phyloP scores from a whole-genome alignment of 495 filamentous ascomycete species.

The Penicillium bovifimosum region DNA sequence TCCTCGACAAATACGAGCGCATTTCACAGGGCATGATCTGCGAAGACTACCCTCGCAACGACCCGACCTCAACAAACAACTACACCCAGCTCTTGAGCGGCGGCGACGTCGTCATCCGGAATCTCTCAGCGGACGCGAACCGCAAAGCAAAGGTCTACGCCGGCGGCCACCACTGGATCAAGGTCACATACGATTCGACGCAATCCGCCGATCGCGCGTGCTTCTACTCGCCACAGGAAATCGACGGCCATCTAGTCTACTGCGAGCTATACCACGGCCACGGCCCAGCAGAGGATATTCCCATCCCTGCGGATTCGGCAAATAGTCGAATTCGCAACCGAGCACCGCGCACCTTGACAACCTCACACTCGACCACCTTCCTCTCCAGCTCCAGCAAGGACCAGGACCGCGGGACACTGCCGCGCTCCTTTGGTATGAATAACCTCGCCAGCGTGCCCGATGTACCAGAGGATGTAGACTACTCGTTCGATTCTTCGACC shows the following conservation, averaged over 20 bases:
- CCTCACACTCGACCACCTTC: conserved; percentile 36
- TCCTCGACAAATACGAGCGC: conserved; percentile 77
- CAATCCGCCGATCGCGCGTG: conserved; percentile 72
- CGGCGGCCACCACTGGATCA: conserved; percentile 84
- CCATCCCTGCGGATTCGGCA: conserved; percentile 45
- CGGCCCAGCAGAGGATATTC: conserved; percentile 60
- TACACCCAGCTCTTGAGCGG: conserved; percentile 53
- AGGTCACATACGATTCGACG: conserved; percentile 81
- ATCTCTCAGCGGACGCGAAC: conserved; percentile 63
- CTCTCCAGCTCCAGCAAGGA: conserved; percentile 31
- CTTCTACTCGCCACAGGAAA: conserved; percentile 67
- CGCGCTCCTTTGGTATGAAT: conserved; percentile 43
- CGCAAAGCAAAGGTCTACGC: conserved; percentile 68
- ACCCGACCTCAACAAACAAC: conserved; percentile 46
- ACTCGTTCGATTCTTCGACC: conserved; percentile 28
- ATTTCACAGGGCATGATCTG: conserved; percentile 70
- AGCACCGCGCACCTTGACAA: conserved; percentile 31
- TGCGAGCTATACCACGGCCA: conserved; percentile 71
- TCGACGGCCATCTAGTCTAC: conserved; percentile 70
- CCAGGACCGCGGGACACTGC: conserved; percentile 35
- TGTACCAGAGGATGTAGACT: conserved; percentile 21
- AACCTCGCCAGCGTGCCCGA: conserved; percentile 33
- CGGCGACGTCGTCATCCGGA: conserved; percentile 59
- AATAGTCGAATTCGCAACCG: conserved; percentile 23
- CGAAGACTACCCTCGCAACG: conserved; percentile 77